Evolutionary conservation across 257 asterid species (phyloP), one percentile per base, ranked within the genome.

Genomic region (Plantago major): DNA sequence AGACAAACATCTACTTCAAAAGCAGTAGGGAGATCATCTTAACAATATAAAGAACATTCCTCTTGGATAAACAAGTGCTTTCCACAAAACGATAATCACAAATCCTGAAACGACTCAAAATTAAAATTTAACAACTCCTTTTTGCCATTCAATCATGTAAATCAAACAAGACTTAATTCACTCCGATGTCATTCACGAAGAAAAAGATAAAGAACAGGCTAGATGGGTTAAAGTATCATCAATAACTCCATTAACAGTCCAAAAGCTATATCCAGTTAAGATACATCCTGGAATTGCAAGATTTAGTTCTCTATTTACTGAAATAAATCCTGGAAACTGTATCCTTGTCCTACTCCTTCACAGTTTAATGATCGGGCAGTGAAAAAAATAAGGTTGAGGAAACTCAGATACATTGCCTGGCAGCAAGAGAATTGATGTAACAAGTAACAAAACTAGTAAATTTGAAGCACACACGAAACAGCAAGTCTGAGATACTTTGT

Each of bases 1-100:
- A 68, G 42, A 2, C 55, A 54, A 69, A 53, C 14, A 58, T 57
- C 44, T 58, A 67, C 45, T 59, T 74, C 65, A 68, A 67, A 53
- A 75, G 60, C 74, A 71, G 55, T 45, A 63, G 14, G 44, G 64
- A 4, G 50, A 46, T 33, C 37, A 66, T 51, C 50, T n/a, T n/a
- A n/a, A n/a, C n/a, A n/a, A n/a, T n/a, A n/a, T 46, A 19, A 46
- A 7, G 14, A 49, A 46, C 43, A 47, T 67, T 61, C 55, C 46
- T 63, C 46, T 22, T 62, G 62, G 40, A 55, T 48, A 70, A 64
- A 45, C 37, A 43, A 55, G 55, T 19, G 37, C 43, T 65, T 26
- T 58, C 61, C 30, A 60, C 60, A 46, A 26, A 59, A 61, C 15
- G 53, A 62, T 30, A n/a, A n/a, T 30, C 46, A 10, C 46, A 19